phyloP scores from a whole-genome alignment of 495 filamentous ascomycete species.

The Tuber brumale region DNA sequence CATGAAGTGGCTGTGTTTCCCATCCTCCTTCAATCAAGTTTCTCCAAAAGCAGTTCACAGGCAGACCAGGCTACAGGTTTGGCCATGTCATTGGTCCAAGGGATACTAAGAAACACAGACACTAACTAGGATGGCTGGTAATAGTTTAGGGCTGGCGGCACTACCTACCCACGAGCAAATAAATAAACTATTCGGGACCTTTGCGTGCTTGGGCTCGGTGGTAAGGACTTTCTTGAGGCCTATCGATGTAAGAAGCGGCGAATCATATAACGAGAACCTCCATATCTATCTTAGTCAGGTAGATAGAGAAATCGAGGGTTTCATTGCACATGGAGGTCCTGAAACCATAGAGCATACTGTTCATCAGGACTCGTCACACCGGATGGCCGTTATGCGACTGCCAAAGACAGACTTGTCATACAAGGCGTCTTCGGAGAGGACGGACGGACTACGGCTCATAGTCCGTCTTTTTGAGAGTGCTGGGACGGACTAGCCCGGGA shows the following conservation, averaged over 20 bases:
- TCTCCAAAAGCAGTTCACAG: too few relatives aligned
- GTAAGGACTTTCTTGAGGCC: not conserved
- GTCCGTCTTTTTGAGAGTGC: too few relatives aligned
- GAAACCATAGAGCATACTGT: not conserved
- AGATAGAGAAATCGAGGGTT: not conserved
- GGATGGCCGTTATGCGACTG: not conserved
- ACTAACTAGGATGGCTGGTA: too few relatives aligned
- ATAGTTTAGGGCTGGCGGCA: too few relatives aligned
- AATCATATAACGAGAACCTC: not conserved
- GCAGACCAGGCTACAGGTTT: too few relatives aligned
- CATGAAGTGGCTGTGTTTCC: too few relatives aligned
- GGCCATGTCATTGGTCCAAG: too few relatives aligned
- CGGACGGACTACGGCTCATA: too few relatives aligned
- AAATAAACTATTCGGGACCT: not conserved
- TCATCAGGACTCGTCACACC: not conserved
- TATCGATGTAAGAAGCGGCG: not conserved
- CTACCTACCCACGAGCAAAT: not conserved
- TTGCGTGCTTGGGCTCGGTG: not conserved
- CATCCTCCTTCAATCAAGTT: too few relatives aligned
- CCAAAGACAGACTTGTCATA: not conserved
- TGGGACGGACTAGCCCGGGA: too few relatives aligned
- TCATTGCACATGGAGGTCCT: not conserved
- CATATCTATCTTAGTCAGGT: not conserved
- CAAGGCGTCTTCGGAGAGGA: too few relatives aligned
- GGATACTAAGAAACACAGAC: too few relatives aligned